A percentile compares a stretch with the other conserved stretches of the same genome.
These are phyloP conservation scores for Fusarium sp. DNA, from an alignment of 2,329 filamentous ascomycete species.

Conservation along the genomic window DNA sequence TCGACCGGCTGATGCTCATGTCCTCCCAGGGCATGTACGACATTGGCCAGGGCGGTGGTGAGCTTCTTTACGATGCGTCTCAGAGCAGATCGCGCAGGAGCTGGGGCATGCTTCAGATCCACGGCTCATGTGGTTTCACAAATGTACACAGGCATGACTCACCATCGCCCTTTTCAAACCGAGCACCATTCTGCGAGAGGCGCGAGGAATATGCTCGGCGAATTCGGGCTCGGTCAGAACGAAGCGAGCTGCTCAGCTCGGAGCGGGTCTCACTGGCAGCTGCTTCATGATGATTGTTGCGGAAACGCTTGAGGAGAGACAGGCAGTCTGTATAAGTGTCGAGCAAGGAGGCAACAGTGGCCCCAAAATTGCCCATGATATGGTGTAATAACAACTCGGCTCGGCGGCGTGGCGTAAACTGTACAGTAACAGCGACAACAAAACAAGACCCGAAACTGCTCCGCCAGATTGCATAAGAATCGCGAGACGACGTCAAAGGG, in stretches of 20 bases:
- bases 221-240: constrained; percentile 55
- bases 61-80: constrained; percentile 58
- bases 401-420: background rate
- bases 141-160: constrained; percentile 40
- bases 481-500: constrained; percentile 24
- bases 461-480: constrained; percentile 33
- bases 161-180: constrained; percentile 63
- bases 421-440: constrained; percentile 12
- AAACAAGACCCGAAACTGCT: constrained; percentile 16
- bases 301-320: constrained; percentile 54
- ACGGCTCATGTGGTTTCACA: constrained; percentile 17
- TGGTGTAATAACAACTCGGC: constrained; percentile 11
- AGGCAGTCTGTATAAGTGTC: constrained; percentile 62
- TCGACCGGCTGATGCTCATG: constrained; percentile 51
- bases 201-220: constrained; percentile 56
- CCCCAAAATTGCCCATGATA: constrained; percentile 55
- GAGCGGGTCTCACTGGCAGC: constrained; percentile 38
- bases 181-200: constrained; percentile 54
- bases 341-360: constrained; percentile 58
- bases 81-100: constrained; percentile 53
- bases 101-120: constrained; percentile 44
- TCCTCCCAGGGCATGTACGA: constrained; percentile 51
- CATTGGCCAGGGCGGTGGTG: constrained; percentile 54
- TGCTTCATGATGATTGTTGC: constrained; percentile 35
- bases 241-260: constrained; percentile 52